Conservation (phyloP, 306 rosid genomes). For the Fragaria nilgerrensis region DNA sequence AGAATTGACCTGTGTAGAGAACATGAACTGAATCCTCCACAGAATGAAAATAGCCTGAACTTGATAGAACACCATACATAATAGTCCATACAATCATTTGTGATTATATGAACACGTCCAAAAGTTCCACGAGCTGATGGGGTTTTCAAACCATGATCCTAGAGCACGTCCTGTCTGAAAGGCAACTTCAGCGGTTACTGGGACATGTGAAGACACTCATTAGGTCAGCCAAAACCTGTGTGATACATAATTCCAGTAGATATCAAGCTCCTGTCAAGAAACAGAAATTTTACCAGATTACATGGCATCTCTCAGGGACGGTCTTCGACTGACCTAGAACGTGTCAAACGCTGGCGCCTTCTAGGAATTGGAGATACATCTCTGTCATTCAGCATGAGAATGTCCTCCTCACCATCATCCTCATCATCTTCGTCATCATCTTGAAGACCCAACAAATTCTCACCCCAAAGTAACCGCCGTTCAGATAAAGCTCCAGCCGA, state of each 20-base stretch:
- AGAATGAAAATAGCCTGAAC: background rate
- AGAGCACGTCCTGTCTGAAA: constrained; percentile 14
- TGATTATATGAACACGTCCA: background rate
- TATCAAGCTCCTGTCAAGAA: constrained; percentile 21
- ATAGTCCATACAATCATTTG: background rate
- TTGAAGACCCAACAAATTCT: constrained; percentile 70
- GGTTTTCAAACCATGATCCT: constrained; percentile 25
- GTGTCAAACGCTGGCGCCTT: constrained; percentile 65
- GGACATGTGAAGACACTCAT: constrained; percentile 40
- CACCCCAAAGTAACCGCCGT: constrained; percentile 75
- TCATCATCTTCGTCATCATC: constrained; percentile 37
- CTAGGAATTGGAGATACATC: constrained; percentile 64
- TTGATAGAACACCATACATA: background rate
- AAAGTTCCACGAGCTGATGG: constrained; percentile 21
- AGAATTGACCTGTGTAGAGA: background rate
- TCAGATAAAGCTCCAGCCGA: constrained; percentile 50
- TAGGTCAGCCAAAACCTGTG: constrained; percentile 33
- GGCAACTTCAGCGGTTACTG: constrained; percentile 31
- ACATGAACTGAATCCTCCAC: background rate
- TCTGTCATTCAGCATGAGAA: constrained; percentile 38
- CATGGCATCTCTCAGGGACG: constrained; percentile 35
- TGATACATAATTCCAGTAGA: constrained; percentile 30
- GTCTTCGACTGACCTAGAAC: constrained; percentile 66
- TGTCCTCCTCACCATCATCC: constrained; percentile 35
- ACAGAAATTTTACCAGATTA: constrained; percentile 48